These are phyloP conservation scores for Dissophora globulifera DNA, from an alignment of 192 early-diverging fungal genomes.

Conservation along the genomic window DNA sequence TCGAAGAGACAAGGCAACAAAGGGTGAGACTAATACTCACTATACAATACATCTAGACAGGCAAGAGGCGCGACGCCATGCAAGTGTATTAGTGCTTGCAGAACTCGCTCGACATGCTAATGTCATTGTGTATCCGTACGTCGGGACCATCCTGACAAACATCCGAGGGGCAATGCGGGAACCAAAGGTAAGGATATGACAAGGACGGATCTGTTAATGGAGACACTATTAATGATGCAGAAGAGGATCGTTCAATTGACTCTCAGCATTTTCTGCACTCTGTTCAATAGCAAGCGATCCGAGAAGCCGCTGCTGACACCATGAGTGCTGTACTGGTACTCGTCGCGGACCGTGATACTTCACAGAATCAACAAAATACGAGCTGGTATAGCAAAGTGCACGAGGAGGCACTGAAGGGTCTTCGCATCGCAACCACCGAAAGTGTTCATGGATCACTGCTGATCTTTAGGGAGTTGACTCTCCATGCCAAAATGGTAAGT, in stretches of 20 bases:
- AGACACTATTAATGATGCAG: too few relatives aligned
- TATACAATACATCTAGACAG: constrained; percentile 57
- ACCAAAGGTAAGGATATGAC: constrained; percentile 64
- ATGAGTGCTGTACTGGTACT: constrained; percentile 81
- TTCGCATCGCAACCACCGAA: constrained; percentile 74
- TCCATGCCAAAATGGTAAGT: constrained; percentile 79
- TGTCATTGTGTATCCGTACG: constrained; percentile 83
- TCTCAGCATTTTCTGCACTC: too few relatives aligned
- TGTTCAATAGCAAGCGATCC: constrained; percentile 58
- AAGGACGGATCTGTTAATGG: too few relatives aligned
- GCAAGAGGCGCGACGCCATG: constrained; percentile 78
- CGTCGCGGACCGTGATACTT: constrained; percentile 71
- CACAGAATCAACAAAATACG: constrained; percentile 62
- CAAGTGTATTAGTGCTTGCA: constrained; percentile 79
- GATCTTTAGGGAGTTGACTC: constrained; percentile 79
- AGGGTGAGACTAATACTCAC: not conserved
- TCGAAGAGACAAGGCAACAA: not conserved
- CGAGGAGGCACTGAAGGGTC: constrained; percentile 81
- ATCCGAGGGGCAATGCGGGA: constrained; percentile 88
- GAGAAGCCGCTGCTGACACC: constrained; percentile 86
- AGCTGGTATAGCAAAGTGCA: constrained; percentile 81
- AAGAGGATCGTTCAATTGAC: too few relatives aligned
- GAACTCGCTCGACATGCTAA: constrained; percentile 82
- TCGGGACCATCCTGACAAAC: constrained; percentile 82
- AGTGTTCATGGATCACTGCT: constrained; percentile 87